Evolutionary conservation across 164 flowering plant species (phyloP).

Genomic region (Stephania cephalantha): DNA sequence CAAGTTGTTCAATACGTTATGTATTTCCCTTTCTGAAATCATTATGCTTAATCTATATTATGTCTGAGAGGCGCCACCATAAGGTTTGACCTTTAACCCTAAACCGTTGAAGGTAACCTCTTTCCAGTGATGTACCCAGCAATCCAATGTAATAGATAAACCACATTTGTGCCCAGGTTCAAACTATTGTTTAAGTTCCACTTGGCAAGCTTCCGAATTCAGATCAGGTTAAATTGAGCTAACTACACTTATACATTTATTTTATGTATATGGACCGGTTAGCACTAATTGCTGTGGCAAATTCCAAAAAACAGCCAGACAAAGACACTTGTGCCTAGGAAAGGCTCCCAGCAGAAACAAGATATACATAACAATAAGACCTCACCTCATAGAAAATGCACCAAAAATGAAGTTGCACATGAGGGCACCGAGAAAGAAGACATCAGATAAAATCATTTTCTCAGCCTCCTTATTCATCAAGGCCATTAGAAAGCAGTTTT

Average conservation of each 20-base stretch:
- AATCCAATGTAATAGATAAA: background rate
- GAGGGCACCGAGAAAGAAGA: conserved; percentile 51
- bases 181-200: background rate
- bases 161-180: background rate
- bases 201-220: background rate
- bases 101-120: background rate
- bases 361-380: background rate
- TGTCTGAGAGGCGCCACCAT: background rate
- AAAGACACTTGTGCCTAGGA: no score
- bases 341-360: no score
- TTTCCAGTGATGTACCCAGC: background rate
- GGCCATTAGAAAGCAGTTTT: conserved; percentile 36
- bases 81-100: background rate
- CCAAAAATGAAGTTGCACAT: conserved; percentile 60
- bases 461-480: conserved; percentile 35
- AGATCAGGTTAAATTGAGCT: background rate
- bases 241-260: background rate
- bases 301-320: no score
- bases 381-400: conserved; percentile 47
- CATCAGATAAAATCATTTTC: conserved; percentile 41
- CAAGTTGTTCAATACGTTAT: background rate
- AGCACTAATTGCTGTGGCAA: background rate
- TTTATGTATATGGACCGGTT: no score
- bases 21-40: background rate
- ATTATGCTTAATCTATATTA: background rate